phyloP scores from a whole-genome alignment of 2,329 filamentous ascomycete species.

The Pseudocercospora cruenta region DNA sequence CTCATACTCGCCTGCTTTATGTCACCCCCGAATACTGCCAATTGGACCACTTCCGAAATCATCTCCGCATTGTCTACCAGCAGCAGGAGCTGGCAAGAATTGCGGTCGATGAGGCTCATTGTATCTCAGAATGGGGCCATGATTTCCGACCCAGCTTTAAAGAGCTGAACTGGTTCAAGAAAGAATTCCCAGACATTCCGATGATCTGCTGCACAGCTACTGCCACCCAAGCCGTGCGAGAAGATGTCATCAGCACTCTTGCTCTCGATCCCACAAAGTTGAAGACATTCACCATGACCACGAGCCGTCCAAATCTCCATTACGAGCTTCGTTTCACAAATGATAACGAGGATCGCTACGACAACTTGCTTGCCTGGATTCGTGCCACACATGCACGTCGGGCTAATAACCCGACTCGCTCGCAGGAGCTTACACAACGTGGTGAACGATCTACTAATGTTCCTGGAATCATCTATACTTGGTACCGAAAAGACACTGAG shows the following conservation, averaged over 20 bases:
- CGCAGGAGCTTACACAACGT: conserved; percentile 59
- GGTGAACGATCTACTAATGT: conserved; percentile 64
- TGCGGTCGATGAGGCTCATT: conserved; percentile 93
- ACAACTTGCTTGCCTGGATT: conserved; percentile 77
- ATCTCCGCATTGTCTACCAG: conserved; percentile 71
- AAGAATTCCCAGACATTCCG: conserved; percentile 79
- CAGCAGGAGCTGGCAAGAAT: conserved; percentile 86
- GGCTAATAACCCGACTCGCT: conserved; percentile 58
- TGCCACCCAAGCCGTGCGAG: conserved; percentile 76
- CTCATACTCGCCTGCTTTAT: conserved; percentile 80
- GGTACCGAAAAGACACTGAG: conserved; percentile 75
- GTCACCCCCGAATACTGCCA: conserved; percentile 91
- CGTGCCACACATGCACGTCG: conserved; percentile 72
- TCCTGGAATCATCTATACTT: conserved; percentile 78
- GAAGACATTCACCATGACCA: conserved; percentile 79
- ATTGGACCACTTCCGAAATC: conserved; percentile 73
- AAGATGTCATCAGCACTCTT: conserved; percentile 80
- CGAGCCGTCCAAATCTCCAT: conserved; percentile 82
- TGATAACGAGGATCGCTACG: conserved; percentile 73
- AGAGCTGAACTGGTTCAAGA: conserved; percentile 80
- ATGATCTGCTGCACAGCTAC: conserved; percentile 94
- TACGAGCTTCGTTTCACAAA: conserved; percentile 84
- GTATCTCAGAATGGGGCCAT: conserved; percentile 97
- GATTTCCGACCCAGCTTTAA: conserved; percentile 96
- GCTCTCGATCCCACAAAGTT: conserved; percentile 67